phyloP scores from a whole-genome alignment of 805 yeast species.

The Metschnikowia corniflorae region DNA sequence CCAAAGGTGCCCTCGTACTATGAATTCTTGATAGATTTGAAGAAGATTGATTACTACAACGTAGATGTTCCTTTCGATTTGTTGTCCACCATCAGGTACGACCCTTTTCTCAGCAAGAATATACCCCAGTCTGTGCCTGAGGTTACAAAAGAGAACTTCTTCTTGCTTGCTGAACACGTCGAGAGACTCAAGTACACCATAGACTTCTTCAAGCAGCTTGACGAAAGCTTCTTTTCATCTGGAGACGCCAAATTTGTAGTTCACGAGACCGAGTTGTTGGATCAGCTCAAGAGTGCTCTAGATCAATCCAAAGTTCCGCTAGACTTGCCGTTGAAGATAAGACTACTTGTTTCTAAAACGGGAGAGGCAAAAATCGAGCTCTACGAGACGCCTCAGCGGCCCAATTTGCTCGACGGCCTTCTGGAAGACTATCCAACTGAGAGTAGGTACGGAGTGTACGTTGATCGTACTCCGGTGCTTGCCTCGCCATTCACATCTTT shows the following conservation, averaged over 20 bases:
- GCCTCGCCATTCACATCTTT: conserved; percentile 79
- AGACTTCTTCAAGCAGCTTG: conserved; percentile 40
- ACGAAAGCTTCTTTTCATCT: conserved; percentile 30
- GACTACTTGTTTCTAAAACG: conserved; percentile 26
- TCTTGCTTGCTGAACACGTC: conserved; percentile 61
- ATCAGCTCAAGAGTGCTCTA: conserved; percentile 28
- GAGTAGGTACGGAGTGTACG: conserved; percentile 53
- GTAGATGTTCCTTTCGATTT: conserved; percentile 39
- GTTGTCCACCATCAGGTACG: conserved; percentile 72
- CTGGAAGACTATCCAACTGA: conserved; percentile 13
- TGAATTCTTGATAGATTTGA: conserved; percentile 7
- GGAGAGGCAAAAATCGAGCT: conserved; percentile 33
- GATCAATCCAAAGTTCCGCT: conserved; percentile 20
- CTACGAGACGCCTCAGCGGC: conserved; percentile 24
- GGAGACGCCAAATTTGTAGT: neutral
- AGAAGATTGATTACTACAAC: conserved; percentile 5
- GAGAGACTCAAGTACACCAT: conserved; percentile 55
- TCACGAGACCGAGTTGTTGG: conserved; percentile 40
- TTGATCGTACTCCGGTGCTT: conserved; percentile 51
- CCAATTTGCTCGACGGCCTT: conserved; percentile 31
- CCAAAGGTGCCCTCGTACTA: conserved; percentile 2
- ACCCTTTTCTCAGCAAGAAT: conserved; percentile 47
- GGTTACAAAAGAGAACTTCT: conserved; percentile 41
- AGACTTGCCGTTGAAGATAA: conserved; percentile 28
- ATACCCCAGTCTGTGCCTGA: conserved; percentile 26